A percentile compares a stretch with the other conserved stretches of the same genome.
Conservation (phyloP, 441 rosid species). For the Eutrema salsugineum region DNA sequence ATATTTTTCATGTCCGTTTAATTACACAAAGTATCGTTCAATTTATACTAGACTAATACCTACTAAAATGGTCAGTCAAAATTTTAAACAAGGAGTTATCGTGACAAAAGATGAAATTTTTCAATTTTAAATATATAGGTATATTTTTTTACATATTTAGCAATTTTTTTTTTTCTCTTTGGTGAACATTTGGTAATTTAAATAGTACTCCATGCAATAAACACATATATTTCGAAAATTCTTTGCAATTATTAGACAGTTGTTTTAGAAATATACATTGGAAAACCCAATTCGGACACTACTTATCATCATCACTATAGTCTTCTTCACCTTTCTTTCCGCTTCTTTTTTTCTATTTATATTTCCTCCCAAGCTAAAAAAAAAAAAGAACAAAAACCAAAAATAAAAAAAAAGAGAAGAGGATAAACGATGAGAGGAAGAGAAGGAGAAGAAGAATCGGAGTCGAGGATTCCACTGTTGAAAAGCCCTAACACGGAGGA, state of each 20-base stretch:
- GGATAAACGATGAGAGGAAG: slow-evolving; percentile 6
- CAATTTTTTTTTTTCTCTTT: not conserved
- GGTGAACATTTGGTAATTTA: not conserved
- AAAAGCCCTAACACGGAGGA: slow-evolving; percentile 17
- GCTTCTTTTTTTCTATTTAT: not conserved
- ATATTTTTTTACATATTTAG: not conserved
- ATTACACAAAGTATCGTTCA: too few species aligned
- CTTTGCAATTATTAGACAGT: not conserved
- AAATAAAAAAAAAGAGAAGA: not conserved
- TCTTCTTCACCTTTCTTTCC: not conserved
- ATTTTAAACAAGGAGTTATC: too few species aligned
- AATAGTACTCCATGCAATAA: too few species aligned
- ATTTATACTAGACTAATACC: too few species aligned
- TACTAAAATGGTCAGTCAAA: too few species aligned
- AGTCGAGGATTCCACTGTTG: slow-evolving; percentile 11
- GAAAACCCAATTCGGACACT: slow-evolving; percentile 3
- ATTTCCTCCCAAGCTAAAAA: not conserved
- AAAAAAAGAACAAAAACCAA: not conserved
- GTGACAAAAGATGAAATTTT: too few species aligned
- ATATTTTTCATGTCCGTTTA: too few species aligned
- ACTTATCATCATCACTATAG: too few species aligned
- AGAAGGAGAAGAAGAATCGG: slow-evolving; percentile 8
- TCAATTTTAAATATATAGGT: too few species aligned
- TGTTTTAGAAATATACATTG: not conserved
- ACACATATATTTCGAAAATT: not conserved